phyloP scores from a whole-genome alignment of 169 alveolate genomes.

The Eimeria necatrix region DNA sequence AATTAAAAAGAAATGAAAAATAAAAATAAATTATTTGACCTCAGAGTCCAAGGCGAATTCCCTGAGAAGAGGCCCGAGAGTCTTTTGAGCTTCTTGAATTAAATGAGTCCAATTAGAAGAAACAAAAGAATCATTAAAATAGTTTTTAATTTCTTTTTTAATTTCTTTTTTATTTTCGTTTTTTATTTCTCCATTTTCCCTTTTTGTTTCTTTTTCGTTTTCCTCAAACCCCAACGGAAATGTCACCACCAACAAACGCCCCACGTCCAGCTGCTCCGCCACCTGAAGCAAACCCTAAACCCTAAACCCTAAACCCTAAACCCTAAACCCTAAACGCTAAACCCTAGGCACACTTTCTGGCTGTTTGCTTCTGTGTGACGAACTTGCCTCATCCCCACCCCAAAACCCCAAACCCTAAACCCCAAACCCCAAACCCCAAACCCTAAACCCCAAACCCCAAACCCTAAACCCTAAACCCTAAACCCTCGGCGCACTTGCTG shows the following conservation, averaged over 20 bases:
- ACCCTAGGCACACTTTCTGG: background rate
- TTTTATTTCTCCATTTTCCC: too few species aligned
- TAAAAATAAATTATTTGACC: background rate
- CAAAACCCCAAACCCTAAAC: too few species aligned
- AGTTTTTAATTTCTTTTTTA: too few species aligned
- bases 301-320: conserved; percentile 35
- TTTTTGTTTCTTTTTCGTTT: too few species aligned
- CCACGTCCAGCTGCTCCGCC: conserved; percentile 23
- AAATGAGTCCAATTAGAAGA: background rate
- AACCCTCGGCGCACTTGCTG: background rate
- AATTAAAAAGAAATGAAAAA: too few species aligned
- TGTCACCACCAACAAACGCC: conserved; percentile 10
- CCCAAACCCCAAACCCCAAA: too few species aligned
- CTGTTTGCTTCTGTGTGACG: too few species aligned
- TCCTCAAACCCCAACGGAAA: conserved; percentile 23
- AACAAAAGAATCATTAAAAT: too few species aligned
- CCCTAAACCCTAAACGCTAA: conserved; percentile 33
- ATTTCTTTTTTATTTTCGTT: too few species aligned
- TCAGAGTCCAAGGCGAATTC: background rate
- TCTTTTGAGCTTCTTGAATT: conserved; percentile 10
- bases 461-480: too few species aligned
- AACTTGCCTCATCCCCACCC: too few species aligned
- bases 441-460: too few species aligned
- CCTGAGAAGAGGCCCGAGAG: conserved; percentile 33
- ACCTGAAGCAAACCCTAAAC: background rate